Evolutionary conservation across 768 basidiomycete species (phyloP), one percentile per base, ranked within the genome.

Genomic region (Kwoniella europaea): DNA sequence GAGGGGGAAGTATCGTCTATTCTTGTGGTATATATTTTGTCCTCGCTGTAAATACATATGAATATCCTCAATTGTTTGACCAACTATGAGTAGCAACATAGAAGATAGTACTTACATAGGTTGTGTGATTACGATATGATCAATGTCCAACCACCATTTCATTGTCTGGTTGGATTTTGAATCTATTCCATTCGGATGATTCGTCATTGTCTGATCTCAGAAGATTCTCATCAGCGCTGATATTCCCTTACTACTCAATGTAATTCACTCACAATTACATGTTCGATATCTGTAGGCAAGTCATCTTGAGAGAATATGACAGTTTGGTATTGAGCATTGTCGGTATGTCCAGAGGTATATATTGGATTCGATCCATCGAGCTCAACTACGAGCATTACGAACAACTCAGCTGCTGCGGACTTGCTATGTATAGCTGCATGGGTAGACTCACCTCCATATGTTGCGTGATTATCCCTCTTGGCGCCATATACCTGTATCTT

Each of bases 141-240:
- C 77, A 35, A 78, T 68, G 57, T 78, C 77, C 15, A 78, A 58
- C 61, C 67, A 74, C 67, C 70, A 69, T 56, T 69, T 46, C 9
- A 53, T 6, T 2, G 66, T 66, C 12, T 29, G 60, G 56, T 70
- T 63, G 3, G 52, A 61, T 10, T 67, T 62, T 15, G 71, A 63
- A 62, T 63, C 57, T 20, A 59, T 71, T 50, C 50, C 27, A 18
- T 22, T 43, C 2, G 68, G 69, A 24, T 53, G 35, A 52, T 76
- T 57, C 20, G 55, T 52, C 43, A 59, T 55, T 13, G 41, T 57
- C 64, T 65, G 41, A 35, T 35, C 35, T 35, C 35, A 35, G 35
- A 35, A 7, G 22, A 13, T 24, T 41, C 27, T 22, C 20, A 22
- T 20, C 55, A 53, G n/a, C 13, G 35, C 35, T 35, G 35, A 35